phyloP scores from a whole-genome alignment of 306 rosid genomes.

The Trifolium repens region DNA sequence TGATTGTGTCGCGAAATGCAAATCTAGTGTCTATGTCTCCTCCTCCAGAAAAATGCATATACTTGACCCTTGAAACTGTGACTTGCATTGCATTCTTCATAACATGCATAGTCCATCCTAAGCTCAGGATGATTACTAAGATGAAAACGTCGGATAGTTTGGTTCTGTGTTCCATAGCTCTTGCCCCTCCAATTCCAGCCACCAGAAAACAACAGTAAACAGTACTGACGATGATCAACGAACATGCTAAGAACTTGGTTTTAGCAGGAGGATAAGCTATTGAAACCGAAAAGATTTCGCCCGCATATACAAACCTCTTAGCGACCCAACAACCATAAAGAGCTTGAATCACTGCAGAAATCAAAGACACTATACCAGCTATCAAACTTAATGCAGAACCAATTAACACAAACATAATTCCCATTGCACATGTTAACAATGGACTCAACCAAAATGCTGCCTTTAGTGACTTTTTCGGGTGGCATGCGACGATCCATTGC shows the following conservation, averaged over 20 bases:
- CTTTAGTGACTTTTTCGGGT: constrained; percentile 59
- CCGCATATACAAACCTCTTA: constrained; percentile 56
- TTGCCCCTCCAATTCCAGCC: constrained; percentile 69
- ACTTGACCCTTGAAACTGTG: constrained; percentile 66
- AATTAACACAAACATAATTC: constrained; percentile 50
- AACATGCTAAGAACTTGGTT: constrained; percentile 39
- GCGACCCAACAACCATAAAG: constrained; percentile 75
- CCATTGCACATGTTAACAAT: constrained; percentile 55
- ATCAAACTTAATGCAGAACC: constrained; percentile 51
- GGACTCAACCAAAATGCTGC: constrained; percentile 68
- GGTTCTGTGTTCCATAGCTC: constrained; percentile 50
- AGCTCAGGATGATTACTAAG: constrained; percentile 61
- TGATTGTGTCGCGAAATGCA: constrained; percentile 57
- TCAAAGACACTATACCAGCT: constrained; percentile 51
- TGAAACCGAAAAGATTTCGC: constrained; percentile 53
- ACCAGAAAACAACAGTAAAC: constrained; percentile 61
- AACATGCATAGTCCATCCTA: constrained; percentile 79
- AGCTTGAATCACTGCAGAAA: constrained; percentile 57
- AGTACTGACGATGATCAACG: constrained; percentile 39
- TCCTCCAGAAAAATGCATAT: constrained; percentile 47
- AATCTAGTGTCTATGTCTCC: constrained; percentile 36
- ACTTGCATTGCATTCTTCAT: constrained; percentile 64
- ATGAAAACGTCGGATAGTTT: constrained; percentile 48
- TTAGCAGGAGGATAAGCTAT: constrained; percentile 50
- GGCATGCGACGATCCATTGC: constrained; percentile 54